phyloP scores from a whole-genome alignment of 129 eudicot genomes.

The Flaveria bidentis region DNA sequence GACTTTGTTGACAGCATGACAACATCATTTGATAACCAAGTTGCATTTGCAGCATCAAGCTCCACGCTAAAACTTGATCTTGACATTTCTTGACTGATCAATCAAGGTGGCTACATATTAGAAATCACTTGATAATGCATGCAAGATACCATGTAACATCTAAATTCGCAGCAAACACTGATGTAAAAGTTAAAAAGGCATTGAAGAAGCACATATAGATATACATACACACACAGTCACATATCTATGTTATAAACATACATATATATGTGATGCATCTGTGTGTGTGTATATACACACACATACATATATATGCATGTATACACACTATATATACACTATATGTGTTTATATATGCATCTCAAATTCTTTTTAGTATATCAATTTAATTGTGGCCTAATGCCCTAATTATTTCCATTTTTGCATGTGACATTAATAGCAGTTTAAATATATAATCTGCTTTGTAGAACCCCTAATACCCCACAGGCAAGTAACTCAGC shows the following conservation, averaged over 20 bases:
- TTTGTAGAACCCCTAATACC: conserved; percentile 10
- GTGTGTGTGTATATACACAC: background rate
- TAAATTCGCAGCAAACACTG: conserved; percentile 9
- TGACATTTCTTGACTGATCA: conserved; percentile 82
- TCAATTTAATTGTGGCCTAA: background rate
- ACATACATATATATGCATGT: background rate
- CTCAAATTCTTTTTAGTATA: background rate
- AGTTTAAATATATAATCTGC: background rate
- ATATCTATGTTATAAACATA: too few relatives aligned
- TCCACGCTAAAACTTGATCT: conserved; percentile 83
- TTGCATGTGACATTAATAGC: conserved; percentile 5
- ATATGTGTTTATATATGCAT: background rate
- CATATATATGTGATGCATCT: background rate
- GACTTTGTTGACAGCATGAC: conserved; percentile 90
- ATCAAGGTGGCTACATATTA: conserved; percentile 14
- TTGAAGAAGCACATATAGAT: background rate
- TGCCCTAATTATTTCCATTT: background rate
- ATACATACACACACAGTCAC: background rate
- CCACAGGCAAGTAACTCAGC: background rate
- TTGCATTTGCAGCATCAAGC: conserved; percentile 96
- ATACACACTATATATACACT: background rate
- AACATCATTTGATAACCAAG: conserved; percentile 93
- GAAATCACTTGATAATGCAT: conserved; percentile 14
- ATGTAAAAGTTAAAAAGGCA: conserved; percentile 12
- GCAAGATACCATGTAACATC: conserved; percentile 11